Evolutionary conservation across 345 rosid species (phyloP).

Genomic region (Xanthoceras sorbifolium): DNA sequence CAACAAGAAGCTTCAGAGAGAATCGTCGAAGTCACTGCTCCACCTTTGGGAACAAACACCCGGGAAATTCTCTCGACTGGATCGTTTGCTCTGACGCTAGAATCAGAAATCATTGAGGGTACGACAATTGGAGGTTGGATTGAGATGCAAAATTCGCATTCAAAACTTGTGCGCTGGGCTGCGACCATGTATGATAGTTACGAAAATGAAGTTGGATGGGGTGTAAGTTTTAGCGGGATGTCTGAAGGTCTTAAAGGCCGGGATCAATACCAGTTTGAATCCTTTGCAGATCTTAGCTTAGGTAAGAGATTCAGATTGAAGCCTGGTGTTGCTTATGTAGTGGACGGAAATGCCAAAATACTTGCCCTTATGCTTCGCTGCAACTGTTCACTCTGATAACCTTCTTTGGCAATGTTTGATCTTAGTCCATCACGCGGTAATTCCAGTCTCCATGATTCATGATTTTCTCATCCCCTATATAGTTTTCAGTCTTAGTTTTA

Average conservation of each 20-base stretch:
- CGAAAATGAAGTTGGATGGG: slow-evolving; percentile 82
- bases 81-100: slow-evolving; percentile 65
- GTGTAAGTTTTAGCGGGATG: slow-evolving; percentile 59
- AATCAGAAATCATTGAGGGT: slow-evolving; percentile 58
- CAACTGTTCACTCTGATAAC: slow-evolving; percentile 64
- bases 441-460: not conserved
- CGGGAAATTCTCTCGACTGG: slow-evolving; percentile 30
- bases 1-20: slow-evolving; percentile 25
- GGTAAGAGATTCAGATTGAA: slow-evolving; percentile 54
- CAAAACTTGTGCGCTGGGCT: slow-evolving; percentile 58
- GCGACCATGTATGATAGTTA: slow-evolving; percentile 54
- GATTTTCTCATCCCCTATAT: slow-evolving; percentile 4
- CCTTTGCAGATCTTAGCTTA: slow-evolving; percentile 55
- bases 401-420: not conserved
- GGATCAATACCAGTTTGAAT: slow-evolving; percentile 64
- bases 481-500: not conserved
- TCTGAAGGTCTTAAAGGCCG: slow-evolving; percentile 39
- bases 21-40: slow-evolving; percentile 29
- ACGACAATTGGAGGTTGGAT: slow-evolving; percentile 74
- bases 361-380: slow-evolving; percentile 71
- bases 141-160: slow-evolving; percentile 57
- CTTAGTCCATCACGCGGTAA: not conserved
- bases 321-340: slow-evolving; percentile 67
- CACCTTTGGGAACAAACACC: slow-evolving; percentile 22
- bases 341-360: slow-evolving; percentile 47